These are phyloP conservation scores for Limonomyces culmigenus DNA, from an alignment of 1,284 basidiomycete species.

Conservation along the genomic window DNA sequence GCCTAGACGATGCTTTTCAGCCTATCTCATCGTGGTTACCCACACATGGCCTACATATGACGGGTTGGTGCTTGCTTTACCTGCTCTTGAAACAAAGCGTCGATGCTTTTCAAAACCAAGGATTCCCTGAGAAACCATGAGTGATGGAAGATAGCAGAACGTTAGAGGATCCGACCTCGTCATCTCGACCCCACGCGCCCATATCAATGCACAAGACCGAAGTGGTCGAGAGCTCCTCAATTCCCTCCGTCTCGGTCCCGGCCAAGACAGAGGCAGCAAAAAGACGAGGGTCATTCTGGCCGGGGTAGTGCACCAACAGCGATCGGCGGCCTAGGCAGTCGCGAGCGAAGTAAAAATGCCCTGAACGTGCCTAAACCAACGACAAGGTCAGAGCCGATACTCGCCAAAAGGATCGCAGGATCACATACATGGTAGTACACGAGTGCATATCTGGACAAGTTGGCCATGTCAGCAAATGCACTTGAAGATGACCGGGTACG, in stretches of 20 bases:
- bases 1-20: background rate
- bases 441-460: constrained; percentile 55
- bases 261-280: constrained; percentile 52
- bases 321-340: constrained; percentile 90
- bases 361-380: constrained; percentile 22
- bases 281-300: constrained; percentile 27
- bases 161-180: constrained; percentile 25
- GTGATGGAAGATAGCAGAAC: no score
- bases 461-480: constrained; percentile 2
- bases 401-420: constrained; percentile 2
- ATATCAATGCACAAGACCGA: no score
- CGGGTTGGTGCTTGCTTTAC: no score
- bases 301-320: constrained; percentile 53
- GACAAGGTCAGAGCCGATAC: constrained; percentile 3
- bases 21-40: no score
- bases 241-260: constrained; percentile 22
- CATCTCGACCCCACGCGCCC: no score
- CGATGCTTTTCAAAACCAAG: constrained; percentile 7
- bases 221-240: constrained; percentile 50
- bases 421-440: constrained; percentile 53
- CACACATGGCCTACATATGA: no score
- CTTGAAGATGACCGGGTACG: background rate
- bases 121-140: background rate
- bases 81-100: no score
- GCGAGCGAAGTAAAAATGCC: constrained; percentile 59